Evolutionary conservation across 2,329 filamentous ascomycete species (phyloP), one percentile per base, ranked within the genome.

Genomic region (Trichoderma sp.): DNA sequence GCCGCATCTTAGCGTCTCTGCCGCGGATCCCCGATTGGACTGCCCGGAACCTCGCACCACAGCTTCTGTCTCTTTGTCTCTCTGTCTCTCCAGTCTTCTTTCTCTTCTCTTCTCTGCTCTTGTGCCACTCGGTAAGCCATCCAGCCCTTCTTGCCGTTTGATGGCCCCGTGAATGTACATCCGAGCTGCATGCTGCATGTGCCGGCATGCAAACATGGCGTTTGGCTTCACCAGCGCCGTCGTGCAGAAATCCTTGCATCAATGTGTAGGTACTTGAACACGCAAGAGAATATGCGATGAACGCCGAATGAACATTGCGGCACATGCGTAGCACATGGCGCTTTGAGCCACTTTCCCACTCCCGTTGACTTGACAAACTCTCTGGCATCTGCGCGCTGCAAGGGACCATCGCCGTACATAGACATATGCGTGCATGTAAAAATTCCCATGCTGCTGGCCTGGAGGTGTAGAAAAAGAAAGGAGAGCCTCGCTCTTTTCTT

Each of bases 1-100:
- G 58, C 37, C 58, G 37, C 58, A 34, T 28, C 34, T 56, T 52
- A 52, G 56, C 32, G 55, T 26, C 56, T 54, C 43, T 54, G 39
- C 49, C 63, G 46, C 32, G 56, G 21, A 26, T 54, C 65, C 55
- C 65, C 65, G 55, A 67, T 67, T 67, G 65, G 65, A 56, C 16
- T 34, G 26, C 26, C 26, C 58, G 37, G 32, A 43, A 21, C 37
- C 58, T 21, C 21, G 58, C 58, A 46, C 30, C 8, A 13, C 60
- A 37, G 43, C 21, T 28, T 54, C 16, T 43, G 18, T 49, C 21
- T 49, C 8, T n/a, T n/a, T n/a, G n/a, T n/a, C n/a, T n/a, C n/a
- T n/a, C n/a, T n/a, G n/a, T n/a, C n/a, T n/a, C n/a, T n/a, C n/a
- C n/a, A n/a, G n/a, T n/a, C n/a, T 24, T 3, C n/a, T 46, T 8